Base-by-base conservation (phyloP, 1,284 basidiomycete genomes). In the Waitea zeae region DNA sequence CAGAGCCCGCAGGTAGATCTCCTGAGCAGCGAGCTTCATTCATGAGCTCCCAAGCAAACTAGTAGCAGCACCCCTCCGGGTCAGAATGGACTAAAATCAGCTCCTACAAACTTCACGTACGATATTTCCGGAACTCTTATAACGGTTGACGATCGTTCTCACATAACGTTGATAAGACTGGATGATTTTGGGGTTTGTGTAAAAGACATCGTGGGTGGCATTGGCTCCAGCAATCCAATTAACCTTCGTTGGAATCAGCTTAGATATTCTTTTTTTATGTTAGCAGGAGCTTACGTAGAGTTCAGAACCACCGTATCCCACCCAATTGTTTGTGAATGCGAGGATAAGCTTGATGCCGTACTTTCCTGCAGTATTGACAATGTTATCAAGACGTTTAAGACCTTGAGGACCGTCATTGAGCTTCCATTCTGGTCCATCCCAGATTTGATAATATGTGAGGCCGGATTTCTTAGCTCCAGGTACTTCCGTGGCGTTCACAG, bases 281-380 rank as follows among this genome's bases (percentile, higher is more conserved):
- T 12, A 22, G 3, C 15, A 12, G 14, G 19, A 11, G 12, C 20
- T 13, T 4, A 29, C 13, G 17, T 17, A 3, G 12, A 26, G 30
- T 50, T 36, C 42, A 54, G n/a, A 7, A 7, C 22, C 54, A 3
- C 54, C 54, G 36, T 56, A 56, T 4, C 51, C 54, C 13, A 52
- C 46, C 75, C 76, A 81, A 42, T 81, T 80, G 45, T 80, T 81
- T 14, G 75, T 75, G 40, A 81, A 64, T 14, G 74, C 65, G 12
- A 77, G 45, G 17, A 74, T 56, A 24, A 80, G 38, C 39, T 70
- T 72, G 34, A 81, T 54, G 12, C 62, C 68, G 30, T 70, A 61
- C 38, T 70, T 61, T 41, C 67, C 58, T 2, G 77, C 77, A 35
- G 69, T 57, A 31, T 61, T 49, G 26, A 77, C 49, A 27, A 80